Conservation (phyloP, 192 early-diverging fungal genomes). For the Gamsiella multidivaricata region DNA sequence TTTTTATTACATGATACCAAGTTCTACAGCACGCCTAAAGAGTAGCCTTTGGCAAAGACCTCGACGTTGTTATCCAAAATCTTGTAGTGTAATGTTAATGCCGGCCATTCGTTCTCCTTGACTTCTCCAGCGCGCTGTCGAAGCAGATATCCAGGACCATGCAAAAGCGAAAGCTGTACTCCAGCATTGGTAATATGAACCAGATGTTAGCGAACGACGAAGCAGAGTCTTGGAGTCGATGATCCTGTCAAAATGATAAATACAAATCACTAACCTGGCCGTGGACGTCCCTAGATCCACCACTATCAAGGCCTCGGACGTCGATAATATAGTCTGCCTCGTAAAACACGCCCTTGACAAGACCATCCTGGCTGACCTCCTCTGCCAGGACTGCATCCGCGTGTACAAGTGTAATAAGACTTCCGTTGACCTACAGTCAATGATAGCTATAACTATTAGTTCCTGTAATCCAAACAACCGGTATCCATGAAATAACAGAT, state of each 20-base stretch:
- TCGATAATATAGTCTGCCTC: constrained; percentile 61
- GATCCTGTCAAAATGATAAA: too few species aligned
- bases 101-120: constrained; percentile 49
- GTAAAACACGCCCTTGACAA: constrained; percentile 61
- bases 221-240: too few species aligned
- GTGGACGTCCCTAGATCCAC: constrained; percentile 67
- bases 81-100: constrained; percentile 66
- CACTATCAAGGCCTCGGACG: constrained; percentile 61
- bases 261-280: constrained; percentile 60
- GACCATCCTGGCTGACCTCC: constrained; percentile 57
- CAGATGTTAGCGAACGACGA: too few species aligned
- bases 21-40: constrained; percentile 61
- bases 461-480: too few species aligned
- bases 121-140: constrained; percentile 24
- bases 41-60: constrained; percentile 69
- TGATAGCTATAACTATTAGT: neutral
- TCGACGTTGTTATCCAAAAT: constrained; percentile 69
- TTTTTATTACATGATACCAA: neutral
- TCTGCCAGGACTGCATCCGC: constrained; percentile 61
- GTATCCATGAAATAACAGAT: too few species aligned
- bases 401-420: constrained; percentile 63
- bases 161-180: constrained; percentile 59
- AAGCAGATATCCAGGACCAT: constrained; percentile 60
- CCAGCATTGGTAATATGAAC: too few species aligned
- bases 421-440: constrained; percentile 50